These are phyloP conservation scores for Tagetes erecta DNA, from an alignment of 129 eudicot genomes.

Conservation along the genomic window DNA sequence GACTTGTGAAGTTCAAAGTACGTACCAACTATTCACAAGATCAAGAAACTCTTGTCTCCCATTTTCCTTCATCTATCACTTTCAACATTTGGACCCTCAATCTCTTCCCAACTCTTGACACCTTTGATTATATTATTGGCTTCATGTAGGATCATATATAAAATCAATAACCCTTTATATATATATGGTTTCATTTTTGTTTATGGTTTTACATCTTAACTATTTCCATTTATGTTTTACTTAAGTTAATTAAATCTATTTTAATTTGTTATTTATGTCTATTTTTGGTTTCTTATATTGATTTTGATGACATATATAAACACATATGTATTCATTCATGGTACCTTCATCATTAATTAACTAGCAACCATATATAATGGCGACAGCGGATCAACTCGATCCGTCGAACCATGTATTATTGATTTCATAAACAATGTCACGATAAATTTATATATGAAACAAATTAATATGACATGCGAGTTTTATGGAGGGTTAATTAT, in stretches of 20 bases:
- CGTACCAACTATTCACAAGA: slow-evolving; percentile 36
- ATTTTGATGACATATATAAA: neutral
- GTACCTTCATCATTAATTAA: too few relatives aligned
- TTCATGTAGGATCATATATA: neutral
- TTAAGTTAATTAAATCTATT: neutral
- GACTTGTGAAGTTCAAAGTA: slow-evolving; percentile 32
- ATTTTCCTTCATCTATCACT: slow-evolving; percentile 30
- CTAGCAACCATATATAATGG: too few relatives aligned
- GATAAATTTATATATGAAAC: too few relatives aligned
- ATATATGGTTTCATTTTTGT: neutral
- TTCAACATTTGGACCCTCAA: slow-evolving; percentile 16
- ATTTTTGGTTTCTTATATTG: neutral
- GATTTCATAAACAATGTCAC: too few relatives aligned
- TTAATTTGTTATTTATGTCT: neutral
- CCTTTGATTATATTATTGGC: neutral
- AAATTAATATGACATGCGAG: neutral
- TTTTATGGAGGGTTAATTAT: neutral
- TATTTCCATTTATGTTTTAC: neutral
- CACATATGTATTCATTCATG: too few relatives aligned
- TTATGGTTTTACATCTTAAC: neutral
- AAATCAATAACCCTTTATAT: neutral
- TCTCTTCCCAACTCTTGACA: slow-evolving; percentile 6
- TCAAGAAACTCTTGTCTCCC: slow-evolving; percentile 41
- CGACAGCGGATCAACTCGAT: too few relatives aligned
- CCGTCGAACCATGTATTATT: too few relatives aligned